Evolutionary conservation across 352 stramenopile species (phyloP), one percentile per base, ranked within the genome.

Genomic region (Pythium folliculosum): DNA sequence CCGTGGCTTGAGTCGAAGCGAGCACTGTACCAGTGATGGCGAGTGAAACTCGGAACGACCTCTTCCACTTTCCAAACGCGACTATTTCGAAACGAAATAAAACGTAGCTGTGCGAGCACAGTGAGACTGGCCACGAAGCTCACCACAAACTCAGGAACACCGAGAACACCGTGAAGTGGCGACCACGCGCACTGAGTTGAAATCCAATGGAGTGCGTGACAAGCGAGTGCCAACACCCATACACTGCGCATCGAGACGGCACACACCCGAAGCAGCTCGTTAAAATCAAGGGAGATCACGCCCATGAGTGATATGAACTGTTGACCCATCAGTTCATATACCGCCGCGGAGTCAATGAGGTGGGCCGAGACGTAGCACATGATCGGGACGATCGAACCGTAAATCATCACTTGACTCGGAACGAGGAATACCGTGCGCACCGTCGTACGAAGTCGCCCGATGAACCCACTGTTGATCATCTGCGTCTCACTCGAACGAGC

Each of bases 321-420:
- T 17, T 71, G 58, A 5, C 51, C 62, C 7, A 77, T 58, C 6
- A 67, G 13, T 32, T 73, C 67, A 32, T 82, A 78, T 0, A 71
- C 58, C 0, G 62, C 43, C 1, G 59, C 40, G 12, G 72, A 53
- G 53, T 82, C 75, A 23, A 82, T 56, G 5, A 67, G 21, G 27
- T 82, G 75, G 1, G 75, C 72, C 4, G 78, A 1, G 0, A 64
- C 48, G 60, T 82, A 82, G 52, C 72, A 80, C 1, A 25, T 13
- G 17, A 82, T 72, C 1, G 75, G 75, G 23, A 78, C 40, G 10
- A 70, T n/a, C 10, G 64, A 77, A 2, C 75, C 75, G 48, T 80
- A 81, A 21, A 77, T 58, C 17, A 77, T 60, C 0, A 75, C 63
- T 55, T 81, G 75, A 30, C 71, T 77, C 12, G 75, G 75, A 0